Conservation (phyloP, 768 basidiomycete genomes). For the Termitomyces sp. region DNA sequence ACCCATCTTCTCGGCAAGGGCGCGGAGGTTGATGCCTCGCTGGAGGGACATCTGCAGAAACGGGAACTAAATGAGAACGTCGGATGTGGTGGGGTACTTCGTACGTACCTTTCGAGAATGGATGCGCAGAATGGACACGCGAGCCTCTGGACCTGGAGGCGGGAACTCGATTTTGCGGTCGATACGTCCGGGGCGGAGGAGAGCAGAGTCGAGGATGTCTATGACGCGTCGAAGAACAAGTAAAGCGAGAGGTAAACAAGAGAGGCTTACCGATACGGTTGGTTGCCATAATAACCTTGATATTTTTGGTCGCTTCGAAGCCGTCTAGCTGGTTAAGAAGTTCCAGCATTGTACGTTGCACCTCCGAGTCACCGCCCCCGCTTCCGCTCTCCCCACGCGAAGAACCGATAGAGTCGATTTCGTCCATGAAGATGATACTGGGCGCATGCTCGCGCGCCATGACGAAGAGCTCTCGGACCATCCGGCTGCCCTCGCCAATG, state of each 20-base stretch:
- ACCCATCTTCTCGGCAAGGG: conserved; percentile 98
- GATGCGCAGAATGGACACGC: conserved; percentile 92
- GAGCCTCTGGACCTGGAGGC: conserved; percentile 93
- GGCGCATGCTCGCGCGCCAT: conserved; percentile 98
- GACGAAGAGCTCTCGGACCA: conserved; percentile 97
- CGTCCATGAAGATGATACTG: conserved; percentile 99
- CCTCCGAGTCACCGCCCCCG: conserved; percentile 83
- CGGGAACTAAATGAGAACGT: background rate
- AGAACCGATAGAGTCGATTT: conserved; percentile 96
- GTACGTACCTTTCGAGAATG: conserved; percentile 82
- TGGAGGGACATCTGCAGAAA: conserved; percentile 85
- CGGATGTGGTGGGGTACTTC: background rate
- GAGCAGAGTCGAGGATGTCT: conserved; percentile 94
- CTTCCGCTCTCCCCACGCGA: conserved; percentile 90
- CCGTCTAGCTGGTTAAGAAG: conserved; percentile 86
- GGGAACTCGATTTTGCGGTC: conserved; percentile 98
- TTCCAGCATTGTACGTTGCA: conserved; percentile 89
- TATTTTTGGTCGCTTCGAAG: conserved; percentile 96
- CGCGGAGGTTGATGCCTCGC: conserved; percentile 96
- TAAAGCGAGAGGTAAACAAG: background rate
- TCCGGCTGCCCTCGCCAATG: conserved; percentile 92
- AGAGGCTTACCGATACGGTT: conserved; percentile 77
- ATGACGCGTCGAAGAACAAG: too few relatives aligned
- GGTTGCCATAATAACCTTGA: conserved; percentile 95
- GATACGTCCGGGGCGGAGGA: conserved; percentile 92